These are phyloP conservation scores for Paramecium sonneborni DNA, from an alignment of 73 alveolate genomes.

Conservation along the genomic window DNA sequence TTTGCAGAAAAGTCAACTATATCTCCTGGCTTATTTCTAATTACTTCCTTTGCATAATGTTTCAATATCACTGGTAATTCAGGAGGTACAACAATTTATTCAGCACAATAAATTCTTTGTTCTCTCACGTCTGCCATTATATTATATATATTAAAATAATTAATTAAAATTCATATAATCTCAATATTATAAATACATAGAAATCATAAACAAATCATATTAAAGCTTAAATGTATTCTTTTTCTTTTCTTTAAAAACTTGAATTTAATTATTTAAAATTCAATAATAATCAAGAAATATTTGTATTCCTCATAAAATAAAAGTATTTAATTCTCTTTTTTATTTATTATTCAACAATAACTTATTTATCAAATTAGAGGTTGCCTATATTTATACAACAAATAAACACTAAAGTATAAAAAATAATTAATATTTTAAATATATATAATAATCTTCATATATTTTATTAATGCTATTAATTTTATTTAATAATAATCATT, in stretches of 20 bases:
- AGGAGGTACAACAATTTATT: conserved; percentile 85
- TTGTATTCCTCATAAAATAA: neutral
- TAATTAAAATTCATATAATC: neutral
- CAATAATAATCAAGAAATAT: neutral
- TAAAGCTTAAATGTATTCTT: neutral
- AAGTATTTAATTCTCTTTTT: neutral
- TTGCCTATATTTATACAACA: too few relatives aligned
- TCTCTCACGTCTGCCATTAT: conserved; percentile 87
- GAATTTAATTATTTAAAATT: too few relatives aligned
- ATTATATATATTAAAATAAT: neutral
- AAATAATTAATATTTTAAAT: too few relatives aligned
- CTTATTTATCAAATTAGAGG: too few relatives aligned
- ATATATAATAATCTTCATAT: too few relatives aligned
- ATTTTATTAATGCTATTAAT: too few relatives aligned
- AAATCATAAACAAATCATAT: neutral
- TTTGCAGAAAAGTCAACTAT: conserved; percentile 82
- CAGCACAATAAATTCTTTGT: conserved; percentile 90
- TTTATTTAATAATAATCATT: too few relatives aligned
- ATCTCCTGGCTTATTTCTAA: conserved; percentile 86
- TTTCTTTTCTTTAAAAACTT: neutral
- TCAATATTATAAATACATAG: neutral
- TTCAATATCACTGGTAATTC: conserved; percentile 83
- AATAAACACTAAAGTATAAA: too few relatives aligned
- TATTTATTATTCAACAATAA: neutral
- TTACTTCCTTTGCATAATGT: conserved; percentile 91